Conservation (phyloP, 306 rosid species). For the Boehmeria nivea region DNA sequence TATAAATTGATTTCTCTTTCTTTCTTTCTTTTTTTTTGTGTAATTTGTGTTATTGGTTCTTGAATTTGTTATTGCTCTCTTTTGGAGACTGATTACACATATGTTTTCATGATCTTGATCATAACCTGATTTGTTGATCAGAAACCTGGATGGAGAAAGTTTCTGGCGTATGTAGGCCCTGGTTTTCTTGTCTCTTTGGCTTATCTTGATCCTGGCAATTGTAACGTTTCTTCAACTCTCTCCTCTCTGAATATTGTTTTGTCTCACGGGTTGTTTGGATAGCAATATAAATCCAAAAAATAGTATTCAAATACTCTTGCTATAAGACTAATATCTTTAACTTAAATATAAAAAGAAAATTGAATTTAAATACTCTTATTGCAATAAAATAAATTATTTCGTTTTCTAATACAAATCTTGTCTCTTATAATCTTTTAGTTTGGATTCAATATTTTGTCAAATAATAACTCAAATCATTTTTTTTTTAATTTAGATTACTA, state of each 20-base stretch:
- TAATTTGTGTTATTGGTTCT: neutral
- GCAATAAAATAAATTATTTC: too few species aligned
- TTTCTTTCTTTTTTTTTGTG: neutral
- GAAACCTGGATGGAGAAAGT: conserved; percentile 69
- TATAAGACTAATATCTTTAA: too few species aligned
- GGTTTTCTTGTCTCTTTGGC: conserved; percentile 89
- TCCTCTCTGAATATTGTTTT: neutral
- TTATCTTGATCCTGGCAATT: conserved; percentile 87
- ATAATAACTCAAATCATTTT: too few species aligned
- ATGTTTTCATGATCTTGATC: neutral
- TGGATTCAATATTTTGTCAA: too few species aligned
- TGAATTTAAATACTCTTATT: too few species aligned
- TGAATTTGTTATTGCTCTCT: neutral
- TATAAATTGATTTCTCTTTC: neutral
- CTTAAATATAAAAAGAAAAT: neutral
- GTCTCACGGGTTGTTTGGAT: too few species aligned
- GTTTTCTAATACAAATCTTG: too few species aligned
- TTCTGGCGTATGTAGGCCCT: conserved; percentile 60
- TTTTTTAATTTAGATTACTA: too few species aligned
- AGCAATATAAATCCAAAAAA: too few species aligned
- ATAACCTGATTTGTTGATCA: conserved; percentile 9
- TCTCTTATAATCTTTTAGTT: too few species aligned
- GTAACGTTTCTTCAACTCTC: conserved; percentile 25
- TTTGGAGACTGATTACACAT: neutral
- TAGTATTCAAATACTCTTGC: too few species aligned